These are phyloP conservation scores for Skeletonema grethae DNA, from an alignment of 108 stramenopile genomes.

Conservation along the genomic window DNA sequence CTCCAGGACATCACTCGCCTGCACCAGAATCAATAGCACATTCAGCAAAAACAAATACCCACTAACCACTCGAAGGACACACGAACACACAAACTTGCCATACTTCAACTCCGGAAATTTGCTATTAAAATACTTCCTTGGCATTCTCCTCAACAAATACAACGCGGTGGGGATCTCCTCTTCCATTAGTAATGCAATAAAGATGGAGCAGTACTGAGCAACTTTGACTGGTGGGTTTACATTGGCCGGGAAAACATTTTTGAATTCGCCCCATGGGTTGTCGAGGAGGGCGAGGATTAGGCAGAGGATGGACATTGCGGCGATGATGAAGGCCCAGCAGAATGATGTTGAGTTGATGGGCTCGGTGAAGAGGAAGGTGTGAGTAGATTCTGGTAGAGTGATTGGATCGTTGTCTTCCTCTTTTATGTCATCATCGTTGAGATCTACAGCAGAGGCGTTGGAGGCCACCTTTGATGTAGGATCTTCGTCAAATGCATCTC, in stretches of 20 bases:
- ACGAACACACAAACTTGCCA: constrained; percentile 3
- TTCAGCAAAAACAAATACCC: constrained; percentile 24
- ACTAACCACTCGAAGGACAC: constrained; percentile 2
- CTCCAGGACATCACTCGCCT: constrained; percentile 6
- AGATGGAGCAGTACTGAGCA: constrained; percentile 16
- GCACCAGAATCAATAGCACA: constrained; percentile 7
- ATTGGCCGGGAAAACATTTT: constrained; percentile 2
- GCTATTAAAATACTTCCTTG: neutral
- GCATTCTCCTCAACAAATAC: constrained; percentile 10
- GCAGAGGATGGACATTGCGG: neutral
- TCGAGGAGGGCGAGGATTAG: constrained; percentile 7
- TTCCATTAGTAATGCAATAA: constrained; percentile 22
- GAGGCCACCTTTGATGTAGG: neutral
- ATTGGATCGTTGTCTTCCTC: constrained; percentile 10
- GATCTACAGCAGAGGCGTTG: neutral
- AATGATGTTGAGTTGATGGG: constrained; percentile 5
- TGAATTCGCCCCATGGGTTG: neutral
- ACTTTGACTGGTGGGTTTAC: neutral
- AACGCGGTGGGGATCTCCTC: constrained; percentile 15
- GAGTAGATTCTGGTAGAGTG: constrained; percentile 11
- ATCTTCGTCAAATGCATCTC: neutral
- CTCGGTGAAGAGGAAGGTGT: constrained; percentile 23
- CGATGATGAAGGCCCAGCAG: neutral
- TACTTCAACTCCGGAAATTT: neutral
- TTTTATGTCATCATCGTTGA: neutral